Base-by-base conservation (phyloP, 805 yeast genomes). In the Ogataea chonburiensis region DNA sequence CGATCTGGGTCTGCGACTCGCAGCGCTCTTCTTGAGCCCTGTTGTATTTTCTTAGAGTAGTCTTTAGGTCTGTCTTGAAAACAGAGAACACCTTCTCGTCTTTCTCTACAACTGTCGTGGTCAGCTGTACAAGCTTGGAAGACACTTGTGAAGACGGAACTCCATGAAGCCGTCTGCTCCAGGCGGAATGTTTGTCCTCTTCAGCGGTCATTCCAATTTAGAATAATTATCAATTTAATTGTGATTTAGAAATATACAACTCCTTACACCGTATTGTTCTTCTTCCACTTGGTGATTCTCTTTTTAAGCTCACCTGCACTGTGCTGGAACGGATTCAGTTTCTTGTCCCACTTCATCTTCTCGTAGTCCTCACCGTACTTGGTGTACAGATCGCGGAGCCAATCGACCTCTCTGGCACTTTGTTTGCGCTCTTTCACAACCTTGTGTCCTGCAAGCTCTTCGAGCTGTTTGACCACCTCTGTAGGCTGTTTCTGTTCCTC, bases 331-430 rank as follows among this genome's bases (percentile, higher is more conserved):
- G 81, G 74, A 60, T 91, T 91, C 45, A 89, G 69, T 60, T 84
- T 84, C 62, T 75, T 76, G 60, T 93, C 98, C 85, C 95, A 84
- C 58, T 78, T 82, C 98, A 93, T 93, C 51, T 80, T 85, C 30
- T 73, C 81, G 57, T 79, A 88, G 58, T 93, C 82, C 47, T 87
- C 94, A 12, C 96, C 96, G 55, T 93, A 79, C 58, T 86, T 87
- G 14, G 75, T 76, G 42, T 79, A 71, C 24, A 93, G 66, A 16
- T 61, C 61, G 30, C 58, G 62, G 26, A 86, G 60, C 95, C 96
- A 87, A 21, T 73, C 82, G 28, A 61, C 63, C 60, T 93, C 98
- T 50, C 95, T 67, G 26, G 72, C 81, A 43, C 86, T 75, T 49
- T 77, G 84, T 14, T 60, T 61, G 52, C 83, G 73, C 38, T 70